phyloP scores from a whole-genome alignment of 345 rosid genomes.

The Mallotus nudiflorus region DNA sequence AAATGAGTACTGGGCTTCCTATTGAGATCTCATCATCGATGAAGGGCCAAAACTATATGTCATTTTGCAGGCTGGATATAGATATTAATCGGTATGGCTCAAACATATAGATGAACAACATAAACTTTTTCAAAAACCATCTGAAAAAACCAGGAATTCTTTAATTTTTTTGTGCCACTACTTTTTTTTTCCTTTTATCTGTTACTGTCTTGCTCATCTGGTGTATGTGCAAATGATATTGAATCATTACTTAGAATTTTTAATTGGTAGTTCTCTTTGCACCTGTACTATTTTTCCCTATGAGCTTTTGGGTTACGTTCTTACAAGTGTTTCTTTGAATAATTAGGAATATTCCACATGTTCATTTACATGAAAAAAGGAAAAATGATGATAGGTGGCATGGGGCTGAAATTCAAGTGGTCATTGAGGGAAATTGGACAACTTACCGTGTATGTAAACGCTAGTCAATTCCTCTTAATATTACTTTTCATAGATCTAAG shows the following conservation, averaged over 20 bases:
- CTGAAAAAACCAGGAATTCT: neutral
- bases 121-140: neutral
- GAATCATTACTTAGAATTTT: too few species aligned
- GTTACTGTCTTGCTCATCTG: neutral
- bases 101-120: constrained; percentile 7
- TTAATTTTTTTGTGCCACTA: neutral
- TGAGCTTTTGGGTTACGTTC: neutral
- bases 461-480: constrained; percentile 7
- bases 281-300: neutral
- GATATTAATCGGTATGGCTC: constrained; percentile 79
- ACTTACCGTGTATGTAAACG: constrained; percentile 72
- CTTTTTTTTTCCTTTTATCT: neutral
- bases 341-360: constrained; percentile 88
- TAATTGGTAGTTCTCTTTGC: too few species aligned
- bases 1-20: constrained; percentile 98
- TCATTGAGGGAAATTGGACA: constrained; percentile 98
- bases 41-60: constrained; percentile 68
- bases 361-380: constrained; percentile 84
- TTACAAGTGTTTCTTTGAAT: constrained; percentile 8
- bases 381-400: constrained; percentile 70
- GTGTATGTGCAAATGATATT: neutral
- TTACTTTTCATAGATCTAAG: too few species aligned
- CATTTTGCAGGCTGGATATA: constrained; percentile 93
- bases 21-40: constrained; percentile 91
- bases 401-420: constrained; percentile 94